Evolutionary conservation across 768 basidiomycete genomes (phyloP).

Genomic region (Daedaleopsis sinensis): DNA sequence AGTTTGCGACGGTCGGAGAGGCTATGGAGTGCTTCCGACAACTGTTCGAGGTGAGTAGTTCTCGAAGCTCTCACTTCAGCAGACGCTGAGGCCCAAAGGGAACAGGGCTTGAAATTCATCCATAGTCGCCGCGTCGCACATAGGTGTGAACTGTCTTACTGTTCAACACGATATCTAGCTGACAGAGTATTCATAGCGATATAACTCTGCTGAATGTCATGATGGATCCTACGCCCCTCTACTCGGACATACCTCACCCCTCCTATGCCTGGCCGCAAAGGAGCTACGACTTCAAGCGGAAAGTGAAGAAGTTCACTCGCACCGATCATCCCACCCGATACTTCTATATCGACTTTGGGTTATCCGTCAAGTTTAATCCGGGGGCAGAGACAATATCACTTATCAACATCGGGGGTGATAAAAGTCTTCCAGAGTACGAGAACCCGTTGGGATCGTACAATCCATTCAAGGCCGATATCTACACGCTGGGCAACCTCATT

Average conservation of each 20-base stretch:
- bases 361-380: constrained; percentile 10
- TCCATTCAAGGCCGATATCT: constrained; percentile 29
- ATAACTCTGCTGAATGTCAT: constrained; percentile 19
- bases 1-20: constrained; percentile 39
- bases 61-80: accelerated
- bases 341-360: constrained; percentile 20
- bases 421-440: constrained; percentile 23
- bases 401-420: constrained; percentile 17
- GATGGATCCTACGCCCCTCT: constrained; percentile 18
- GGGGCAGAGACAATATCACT: constrained; percentile 7
- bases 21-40: constrained; percentile 37
- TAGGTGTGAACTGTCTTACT: constrained; percentile 25
- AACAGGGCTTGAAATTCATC: constrained; percentile 39
- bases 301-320: constrained; percentile 27
- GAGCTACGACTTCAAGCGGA: constrained; percentile 15
- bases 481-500: constrained; percentile 24
- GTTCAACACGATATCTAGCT: no score
- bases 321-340: constrained; percentile 36
- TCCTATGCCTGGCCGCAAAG: neutral
- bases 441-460: neutral
- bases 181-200: no score
- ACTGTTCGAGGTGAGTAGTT: constrained; percentile 38
- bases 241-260: constrained; percentile 10
- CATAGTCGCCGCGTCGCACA: constrained; percentile 40
- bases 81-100: neutral